Evolutionary conservation across 1,284 basidiomycete genomes (phyloP).

Genomic region (Sphagnurus paluster): DNA sequence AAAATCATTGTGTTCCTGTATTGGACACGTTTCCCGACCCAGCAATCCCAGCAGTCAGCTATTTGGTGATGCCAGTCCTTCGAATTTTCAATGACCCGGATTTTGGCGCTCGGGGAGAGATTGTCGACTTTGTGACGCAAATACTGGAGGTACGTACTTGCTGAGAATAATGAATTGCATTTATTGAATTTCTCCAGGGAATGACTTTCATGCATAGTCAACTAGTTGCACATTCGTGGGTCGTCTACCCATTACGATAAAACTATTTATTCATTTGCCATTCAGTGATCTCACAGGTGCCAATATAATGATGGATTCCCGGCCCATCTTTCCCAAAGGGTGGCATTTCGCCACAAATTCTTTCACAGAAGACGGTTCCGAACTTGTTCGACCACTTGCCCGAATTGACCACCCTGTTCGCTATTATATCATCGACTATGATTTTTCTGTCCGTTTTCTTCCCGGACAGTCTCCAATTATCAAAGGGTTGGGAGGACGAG

Average conservation of each 20-base stretch:
- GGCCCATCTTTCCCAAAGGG: conserved; percentile 27
- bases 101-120: conserved; percentile 27
- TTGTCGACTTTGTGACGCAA: conserved; percentile 31
- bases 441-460: conserved; percentile 24
- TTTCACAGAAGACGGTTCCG: conserved; percentile 25
- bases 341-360: conserved; percentile 30
- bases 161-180: neutral
- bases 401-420: conserved; percentile 28
- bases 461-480: conserved; percentile 21
- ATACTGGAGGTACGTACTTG: conserved; percentile 24
- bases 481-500: conserved; percentile 25
- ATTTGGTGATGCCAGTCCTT: conserved; percentile 30
- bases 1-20: conserved; percentile 31
- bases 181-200: conserved; percentile 20
- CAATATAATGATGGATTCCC: conserved; percentile 35
- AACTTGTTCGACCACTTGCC: conserved; percentile 20
- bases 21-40: conserved; percentile 27
- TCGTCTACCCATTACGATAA: conserved; percentile 1
- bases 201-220: conserved; percentile 30
- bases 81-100: conserved; percentile 29
- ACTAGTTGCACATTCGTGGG: conserved; percentile 30
- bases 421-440: conserved; percentile 33
- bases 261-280: neutral
- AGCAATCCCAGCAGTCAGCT: conserved; percentile 20
- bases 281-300: conserved; percentile 28